Conservation (phyloP, 2,329 filamentous ascomycete genomes). For the Acrodontium crateriforme region DNA sequence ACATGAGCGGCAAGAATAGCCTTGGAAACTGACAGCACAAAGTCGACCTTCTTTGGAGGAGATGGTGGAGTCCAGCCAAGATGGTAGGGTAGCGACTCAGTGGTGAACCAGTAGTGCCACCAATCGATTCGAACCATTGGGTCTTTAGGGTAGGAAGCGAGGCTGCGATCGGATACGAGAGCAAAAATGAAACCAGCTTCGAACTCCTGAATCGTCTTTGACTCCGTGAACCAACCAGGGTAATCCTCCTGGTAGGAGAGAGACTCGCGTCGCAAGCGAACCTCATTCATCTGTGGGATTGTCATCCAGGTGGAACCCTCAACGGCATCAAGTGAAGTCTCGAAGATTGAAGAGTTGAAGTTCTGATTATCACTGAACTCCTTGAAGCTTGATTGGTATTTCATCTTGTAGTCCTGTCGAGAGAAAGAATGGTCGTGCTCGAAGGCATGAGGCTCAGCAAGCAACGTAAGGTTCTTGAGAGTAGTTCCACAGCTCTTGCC, state of each 20-base stretch:
- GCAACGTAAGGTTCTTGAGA: conserved; percentile 4
- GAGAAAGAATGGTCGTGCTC: conserved; percentile 41
- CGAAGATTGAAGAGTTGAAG: conserved; percentile 5
- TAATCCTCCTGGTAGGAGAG: background rate
- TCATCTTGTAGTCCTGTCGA: conserved; percentile 27
- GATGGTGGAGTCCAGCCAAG: conserved; percentile 5
- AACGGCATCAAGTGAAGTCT: conserved; percentile 3
- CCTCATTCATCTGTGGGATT: conserved; percentile 3
- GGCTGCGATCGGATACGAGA: conserved; percentile 4
- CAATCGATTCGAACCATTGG: conserved; percentile 4
- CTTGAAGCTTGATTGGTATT: conserved; percentile 1
- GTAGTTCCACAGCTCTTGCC: background rate
- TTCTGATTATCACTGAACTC: conserved; percentile 4
- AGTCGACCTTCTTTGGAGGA: conserved; percentile 1
- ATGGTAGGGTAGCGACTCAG: conserved; percentile 4
- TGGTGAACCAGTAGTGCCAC: conserved; percentile 7
- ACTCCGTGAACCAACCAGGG: conserved; percentile 4
- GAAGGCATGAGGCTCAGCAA: conserved; percentile 29
- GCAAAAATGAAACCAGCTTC: conserved; percentile 6
- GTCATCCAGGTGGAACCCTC: conserved; percentile 2
- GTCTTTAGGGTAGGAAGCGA: conserved; percentile 2
- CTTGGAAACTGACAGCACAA: background rate
- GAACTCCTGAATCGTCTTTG: conserved; percentile 4
- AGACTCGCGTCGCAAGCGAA: conserved; percentile 5
- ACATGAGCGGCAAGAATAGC: conserved; percentile 1